These are phyloP conservation scores for Fusarium caatingaense DNA, from an alignment of 2,329 filamentous ascomycete genomes.

Conservation along the genomic window DNA sequence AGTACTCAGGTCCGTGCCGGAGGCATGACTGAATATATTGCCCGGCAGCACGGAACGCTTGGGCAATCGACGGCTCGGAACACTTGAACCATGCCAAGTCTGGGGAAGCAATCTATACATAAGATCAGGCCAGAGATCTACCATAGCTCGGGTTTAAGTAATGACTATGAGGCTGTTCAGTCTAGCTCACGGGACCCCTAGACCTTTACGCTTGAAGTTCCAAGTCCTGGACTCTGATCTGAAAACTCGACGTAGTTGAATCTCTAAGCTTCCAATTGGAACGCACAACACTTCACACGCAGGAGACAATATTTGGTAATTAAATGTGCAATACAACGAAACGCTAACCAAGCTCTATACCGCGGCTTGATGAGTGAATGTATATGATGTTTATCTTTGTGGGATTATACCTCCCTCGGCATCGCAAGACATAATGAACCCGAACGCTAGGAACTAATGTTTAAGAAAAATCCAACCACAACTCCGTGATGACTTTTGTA, in stretches of 20 bases:
- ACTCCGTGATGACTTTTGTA: constrained; percentile 45
- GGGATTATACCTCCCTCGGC: constrained; percentile 13
- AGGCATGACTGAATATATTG: background rate
- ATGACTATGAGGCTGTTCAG: background rate
- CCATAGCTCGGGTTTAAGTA: background rate
- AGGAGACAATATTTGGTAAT: background rate
- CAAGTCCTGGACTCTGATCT: background rate
- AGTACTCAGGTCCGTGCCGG: background rate
- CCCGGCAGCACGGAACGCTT: background rate
- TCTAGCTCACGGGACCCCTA: background rate
- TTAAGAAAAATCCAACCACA: constrained; percentile 34
- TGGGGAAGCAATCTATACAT: background rate
- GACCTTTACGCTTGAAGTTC: background rate
- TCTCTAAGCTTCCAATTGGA: background rate
- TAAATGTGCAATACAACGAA: background rate
- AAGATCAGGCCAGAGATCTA: background rate
- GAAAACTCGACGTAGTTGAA: too few species aligned
- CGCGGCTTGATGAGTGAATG: constrained; percentile 23
- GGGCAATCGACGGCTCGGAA: background rate
- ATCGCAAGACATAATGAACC: constrained; percentile 32
- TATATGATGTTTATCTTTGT: constrained; percentile 19
- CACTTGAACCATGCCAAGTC: background rate
- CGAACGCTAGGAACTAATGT: constrained; percentile 44
- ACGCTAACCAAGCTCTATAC: background rate
- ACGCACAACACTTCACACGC: background rate